Evolutionary conservation across 331 rosid species (phyloP).

Genomic region (Saraca asoca): DNA sequence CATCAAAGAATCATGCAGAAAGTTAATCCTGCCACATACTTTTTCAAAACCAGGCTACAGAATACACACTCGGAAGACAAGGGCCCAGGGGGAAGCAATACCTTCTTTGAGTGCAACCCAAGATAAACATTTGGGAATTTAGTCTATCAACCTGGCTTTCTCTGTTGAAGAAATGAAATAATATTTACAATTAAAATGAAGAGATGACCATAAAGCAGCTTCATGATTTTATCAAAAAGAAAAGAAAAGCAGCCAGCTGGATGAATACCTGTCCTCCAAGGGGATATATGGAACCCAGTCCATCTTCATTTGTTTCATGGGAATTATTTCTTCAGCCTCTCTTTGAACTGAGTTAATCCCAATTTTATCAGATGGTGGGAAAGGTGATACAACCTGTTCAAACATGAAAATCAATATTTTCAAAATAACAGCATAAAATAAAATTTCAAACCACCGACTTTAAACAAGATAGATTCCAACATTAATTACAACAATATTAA

Average conservation of each 20-base stretch:
- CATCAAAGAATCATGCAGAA: background rate
- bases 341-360: constrained; percentile 87
- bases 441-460: constrained; percentile 2
- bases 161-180: constrained; percentile 49
- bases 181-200: background rate
- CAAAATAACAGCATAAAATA: constrained; percentile 11
- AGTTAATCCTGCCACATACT: constrained; percentile 9
- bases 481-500: constrained; percentile 1
- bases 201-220: constrained; percentile 31
- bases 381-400: constrained; percentile 76
- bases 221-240: constrained; percentile 14
- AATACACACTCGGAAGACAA: background rate
- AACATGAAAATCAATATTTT: constrained; percentile 17
- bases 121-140: constrained; percentile 75
- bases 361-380: constrained; percentile 92
- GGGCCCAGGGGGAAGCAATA: constrained; percentile 24
- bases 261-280: constrained; percentile 61
- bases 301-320: constrained; percentile 95
- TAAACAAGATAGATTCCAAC: constrained; percentile 14
- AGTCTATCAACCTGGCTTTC: constrained; percentile 68
- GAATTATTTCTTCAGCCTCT: constrained; percentile 87
- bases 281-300: constrained; percentile 98
- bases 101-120: constrained; percentile 97
- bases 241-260: constrained; percentile 1
- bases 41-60: background rate